Evolutionary conservation across 805 yeast species (phyloP).

Genomic region (Blastobotrys parvus): DNA sequence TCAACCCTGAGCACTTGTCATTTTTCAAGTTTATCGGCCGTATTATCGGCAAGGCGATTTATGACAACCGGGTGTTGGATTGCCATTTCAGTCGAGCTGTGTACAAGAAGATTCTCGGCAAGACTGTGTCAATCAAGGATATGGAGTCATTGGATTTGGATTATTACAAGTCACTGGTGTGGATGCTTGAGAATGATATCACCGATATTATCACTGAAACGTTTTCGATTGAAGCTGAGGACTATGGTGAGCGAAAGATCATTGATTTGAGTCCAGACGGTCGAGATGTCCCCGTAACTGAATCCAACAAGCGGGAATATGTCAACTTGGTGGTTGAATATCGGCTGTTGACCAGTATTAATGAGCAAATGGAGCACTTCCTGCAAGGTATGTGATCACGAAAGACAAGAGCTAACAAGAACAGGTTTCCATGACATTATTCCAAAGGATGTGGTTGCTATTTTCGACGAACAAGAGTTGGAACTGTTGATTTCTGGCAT

Average conservation of each 20-base stretch:
- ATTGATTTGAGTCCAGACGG: conserved; percentile 83
- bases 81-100: conserved; percentile 95
- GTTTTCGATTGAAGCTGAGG: conserved; percentile 87
- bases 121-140: conserved; percentile 77
- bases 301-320: conserved; percentile 83
- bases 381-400: conserved; percentile 27
- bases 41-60: conserved; percentile 88
- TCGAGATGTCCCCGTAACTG: conserved; percentile 75
- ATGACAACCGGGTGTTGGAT: conserved; percentile 76
- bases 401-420: conserved; percentile 1
- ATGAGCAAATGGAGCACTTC: conserved; percentile 81
- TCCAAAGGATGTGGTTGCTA: conserved; percentile 70
- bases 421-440: conserved; percentile 87
- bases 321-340: conserved; percentile 82
- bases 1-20: conserved; percentile 86
- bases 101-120: conserved; percentile 75
- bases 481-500: conserved; percentile 88
- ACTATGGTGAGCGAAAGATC: conserved; percentile 79
- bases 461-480: conserved; percentile 92
- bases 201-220: conserved; percentile 93
- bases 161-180: conserved; percentile 80
- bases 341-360: conserved; percentile 70
- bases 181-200: conserved; percentile 97
- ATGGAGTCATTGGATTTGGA: conserved; percentile 91
- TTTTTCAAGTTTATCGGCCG: conserved; percentile 93